phyloP scores from a whole-genome alignment of 2,329 filamentous ascomycete genomes.

The Fusarium cicatricum region DNA sequence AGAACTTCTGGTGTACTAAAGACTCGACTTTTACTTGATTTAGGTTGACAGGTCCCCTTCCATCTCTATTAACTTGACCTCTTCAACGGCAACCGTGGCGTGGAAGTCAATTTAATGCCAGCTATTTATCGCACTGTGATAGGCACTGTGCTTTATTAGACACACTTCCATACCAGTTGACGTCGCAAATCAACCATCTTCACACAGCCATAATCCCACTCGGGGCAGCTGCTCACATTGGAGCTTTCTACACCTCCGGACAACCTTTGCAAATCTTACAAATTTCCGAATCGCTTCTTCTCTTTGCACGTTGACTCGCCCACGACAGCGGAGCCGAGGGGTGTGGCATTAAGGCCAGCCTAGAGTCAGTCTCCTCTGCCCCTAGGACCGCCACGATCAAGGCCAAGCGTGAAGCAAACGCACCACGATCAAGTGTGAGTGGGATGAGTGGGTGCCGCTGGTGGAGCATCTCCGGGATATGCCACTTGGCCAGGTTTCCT shows the following conservation, averaged over 20 bases:
- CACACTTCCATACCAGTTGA: too few species aligned
- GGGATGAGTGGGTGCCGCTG: slow-evolving; percentile 22
- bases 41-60: too few species aligned
- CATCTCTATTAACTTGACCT: too few species aligned
- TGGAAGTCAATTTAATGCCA: too few species aligned
- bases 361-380: slow-evolving; percentile 8
- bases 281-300: slow-evolving; percentile 7
- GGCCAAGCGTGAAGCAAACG: slow-evolving; percentile 32
- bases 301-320: slow-evolving; percentile 3
- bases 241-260: not conserved
- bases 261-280: not conserved
- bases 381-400: slow-evolving; percentile 19
- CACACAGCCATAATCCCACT: too few species aligned
- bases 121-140: too few species aligned
- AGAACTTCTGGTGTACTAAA: too few species aligned
- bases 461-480: slow-evolving; percentile 31
- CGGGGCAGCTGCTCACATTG: not conserved
- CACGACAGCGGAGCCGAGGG: not conserved
- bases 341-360: slow-evolving; percentile 16
- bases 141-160: too few species aligned
- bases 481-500: slow-evolving; percentile 22
- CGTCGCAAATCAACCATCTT: too few species aligned
- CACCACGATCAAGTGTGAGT: slow-evolving; percentile 38
- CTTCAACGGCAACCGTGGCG: too few species aligned
- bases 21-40: too few species aligned